phyloP scores from a whole-genome alignment of 139 green algal species.

The Raphidocelis subcapitata region DNA sequence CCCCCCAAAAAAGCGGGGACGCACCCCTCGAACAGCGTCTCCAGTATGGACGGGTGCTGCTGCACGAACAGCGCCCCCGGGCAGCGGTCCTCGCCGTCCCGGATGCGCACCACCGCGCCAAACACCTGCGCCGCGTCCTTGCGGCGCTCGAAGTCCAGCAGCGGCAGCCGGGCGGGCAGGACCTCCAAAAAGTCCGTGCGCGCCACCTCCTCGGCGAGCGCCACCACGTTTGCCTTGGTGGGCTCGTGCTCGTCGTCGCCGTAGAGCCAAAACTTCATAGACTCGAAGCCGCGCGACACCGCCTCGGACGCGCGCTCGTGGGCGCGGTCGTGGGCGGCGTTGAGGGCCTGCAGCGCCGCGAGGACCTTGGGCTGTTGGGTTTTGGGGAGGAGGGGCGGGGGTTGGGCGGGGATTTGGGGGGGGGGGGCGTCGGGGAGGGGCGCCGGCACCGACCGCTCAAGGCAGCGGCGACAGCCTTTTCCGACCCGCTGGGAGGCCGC shows the following conservation, averaged over 20 bases:
- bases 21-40: slow-evolving; percentile 72
- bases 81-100: slow-evolving; percentile 44
- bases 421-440: too few species aligned
- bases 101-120: slow-evolving; percentile 70
- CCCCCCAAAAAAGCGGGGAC: not conserved
- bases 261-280: slow-evolving; percentile 71
- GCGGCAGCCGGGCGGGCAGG: slow-evolving; percentile 60
- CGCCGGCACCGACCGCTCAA: too few species aligned
- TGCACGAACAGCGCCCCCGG: slow-evolving; percentile 72
- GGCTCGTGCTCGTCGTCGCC: slow-evolving; percentile 64
- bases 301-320: not conserved
- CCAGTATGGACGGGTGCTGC: slow-evolving; percentile 59
- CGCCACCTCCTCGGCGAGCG: slow-evolving; percentile 53
- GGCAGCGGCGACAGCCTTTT: too few species aligned
- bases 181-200: slow-evolving; percentile 55
- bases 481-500: too few species aligned
- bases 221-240: slow-evolving; percentile 62
- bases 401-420: too few species aligned
- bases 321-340: too few species aligned
- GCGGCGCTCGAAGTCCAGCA: slow-evolving; percentile 84
- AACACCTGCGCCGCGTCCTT: slow-evolving; percentile 83
- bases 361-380: not conserved
- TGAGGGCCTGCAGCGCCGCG: not conserved
- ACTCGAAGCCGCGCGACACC: too few species aligned
- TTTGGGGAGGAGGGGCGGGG: too few species aligned